Evolutionary conservation across 2,329 filamentous ascomycete species (phyloP).

Genomic region (Colletotrichum agaves): DNA sequence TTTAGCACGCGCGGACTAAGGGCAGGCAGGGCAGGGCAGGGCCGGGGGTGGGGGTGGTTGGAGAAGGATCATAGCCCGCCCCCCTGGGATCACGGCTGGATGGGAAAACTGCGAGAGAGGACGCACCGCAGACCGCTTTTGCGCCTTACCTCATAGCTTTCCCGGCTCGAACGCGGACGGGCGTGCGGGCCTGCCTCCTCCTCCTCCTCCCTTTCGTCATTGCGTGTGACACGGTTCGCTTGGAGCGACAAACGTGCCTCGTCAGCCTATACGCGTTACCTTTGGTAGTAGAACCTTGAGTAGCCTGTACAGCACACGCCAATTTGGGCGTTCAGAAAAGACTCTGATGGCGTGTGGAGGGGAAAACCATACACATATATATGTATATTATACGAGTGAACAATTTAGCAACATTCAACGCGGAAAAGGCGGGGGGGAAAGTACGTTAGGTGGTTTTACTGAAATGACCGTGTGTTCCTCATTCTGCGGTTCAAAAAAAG

Average conservation of each 20-base stretch:
- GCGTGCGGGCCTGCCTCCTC: neutral
- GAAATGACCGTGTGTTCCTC: constrained; percentile 30
- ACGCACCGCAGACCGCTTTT: constrained; percentile 7
- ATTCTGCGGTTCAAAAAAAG: constrained; percentile 11
- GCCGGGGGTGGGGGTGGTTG: too few relatives aligned
- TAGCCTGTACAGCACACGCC: neutral
- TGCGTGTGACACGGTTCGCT: neutral
- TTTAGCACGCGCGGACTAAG: neutral
- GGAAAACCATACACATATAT: too few relatives aligned
- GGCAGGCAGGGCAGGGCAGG: neutral
- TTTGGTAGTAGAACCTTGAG: neutral
- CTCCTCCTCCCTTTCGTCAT: neutral
- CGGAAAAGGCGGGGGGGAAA: too few relatives aligned
- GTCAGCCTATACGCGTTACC: neutral
- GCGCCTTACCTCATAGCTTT: neutral
- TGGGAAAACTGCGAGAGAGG: too few relatives aligned
- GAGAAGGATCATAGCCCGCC: constrained; percentile 12
- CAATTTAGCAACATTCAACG: too few relatives aligned
- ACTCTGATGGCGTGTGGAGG: too few relatives aligned
- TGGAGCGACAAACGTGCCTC: neutral
- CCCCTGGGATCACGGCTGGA: too few relatives aligned
- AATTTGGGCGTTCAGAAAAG: too few relatives aligned
- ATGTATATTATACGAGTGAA: too few relatives aligned
- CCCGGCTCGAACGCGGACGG: neutral
- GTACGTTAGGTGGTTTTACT: neutral